Percentiles rank a stretch among this genome's conserved stretches.
phyloP scores from a whole-genome alignment of 108 stramenopile species.

The Cyclotella kingstonii region DNA sequence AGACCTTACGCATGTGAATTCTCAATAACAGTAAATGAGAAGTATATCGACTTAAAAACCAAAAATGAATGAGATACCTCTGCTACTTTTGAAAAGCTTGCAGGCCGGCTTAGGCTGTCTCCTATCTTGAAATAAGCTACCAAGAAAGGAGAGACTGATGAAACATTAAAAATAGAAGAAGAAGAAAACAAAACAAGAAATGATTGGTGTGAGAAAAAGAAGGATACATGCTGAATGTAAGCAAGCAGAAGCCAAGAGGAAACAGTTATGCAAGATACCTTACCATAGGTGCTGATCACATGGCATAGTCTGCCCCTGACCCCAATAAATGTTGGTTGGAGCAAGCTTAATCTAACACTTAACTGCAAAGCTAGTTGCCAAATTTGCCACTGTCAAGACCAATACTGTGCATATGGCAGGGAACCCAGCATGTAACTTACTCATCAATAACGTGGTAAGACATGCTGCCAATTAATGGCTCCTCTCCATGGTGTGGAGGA shows the following conservation, averaged over 20 bases:
- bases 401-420: too few relatives aligned
- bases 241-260: neutral
- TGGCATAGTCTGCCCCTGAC: neutral
- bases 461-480: too few relatives aligned
- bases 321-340: conserved; percentile 1
- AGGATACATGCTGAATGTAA: conserved; percentile 14
- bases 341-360: neutral
- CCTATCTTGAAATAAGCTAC: neutral
- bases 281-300: conserved; percentile 23
- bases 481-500: too few relatives aligned
- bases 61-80: too few relatives aligned
- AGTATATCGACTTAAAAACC: too few relatives aligned
- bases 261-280: neutral
- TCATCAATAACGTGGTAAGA: neutral
- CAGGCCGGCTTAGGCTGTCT: neutral
- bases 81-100: too few relatives aligned
- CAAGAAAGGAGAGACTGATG: too few relatives aligned
- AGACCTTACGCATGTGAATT: too few relatives aligned
- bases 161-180: neutral
- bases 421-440: neutral
- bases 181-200: neutral
- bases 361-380: too few relatives aligned
- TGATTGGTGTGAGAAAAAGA: neutral
- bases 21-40: too few relatives aligned
- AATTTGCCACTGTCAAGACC: too few relatives aligned